A percentile compares a stretch with the other conserved stretches of the same genome.
These are phyloP conservation scores for Xylaria curta DNA, from an alignment of 495 filamentous ascomycete species.

Conservation along the genomic window DNA sequence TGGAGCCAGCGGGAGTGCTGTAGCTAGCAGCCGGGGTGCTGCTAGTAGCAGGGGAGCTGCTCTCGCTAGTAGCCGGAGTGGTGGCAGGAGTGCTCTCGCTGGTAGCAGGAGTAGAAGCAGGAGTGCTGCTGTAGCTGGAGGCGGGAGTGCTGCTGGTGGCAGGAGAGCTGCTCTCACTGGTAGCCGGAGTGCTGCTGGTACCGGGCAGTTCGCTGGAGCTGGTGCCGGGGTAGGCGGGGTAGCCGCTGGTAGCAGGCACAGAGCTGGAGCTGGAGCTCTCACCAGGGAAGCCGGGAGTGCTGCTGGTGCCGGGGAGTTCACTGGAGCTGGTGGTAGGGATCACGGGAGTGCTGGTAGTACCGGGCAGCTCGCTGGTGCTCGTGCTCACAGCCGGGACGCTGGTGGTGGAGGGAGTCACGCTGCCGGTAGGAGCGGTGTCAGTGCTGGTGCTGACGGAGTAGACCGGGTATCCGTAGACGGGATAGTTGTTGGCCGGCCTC, in stretches of 20 bases:
- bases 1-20: neutral
- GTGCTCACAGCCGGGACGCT: neutral
- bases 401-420: slow-evolving; percentile 8
- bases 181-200: neutral
- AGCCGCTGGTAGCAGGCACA: neutral
- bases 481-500: neutral
- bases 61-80: neutral
- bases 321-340: neutral
- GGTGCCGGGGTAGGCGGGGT: neutral
- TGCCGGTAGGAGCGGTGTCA: neutral
- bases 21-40: neutral
- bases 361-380: neutral
- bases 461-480: slow-evolving; percentile 25
- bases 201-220: slow-evolving; percentile 8
- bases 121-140: neutral
- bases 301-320: neutral
- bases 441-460: slow-evolving; percentile 10
- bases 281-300: neutral
- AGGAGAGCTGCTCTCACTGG: too few species aligned
- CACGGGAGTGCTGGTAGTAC: neutral
- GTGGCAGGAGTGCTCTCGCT: neutral
- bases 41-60: neutral
- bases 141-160: slow-evolving; percentile 2
- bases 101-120: neutral
- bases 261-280: neutral